Base-by-base conservation (phyloP, 1,139 yeast genomes). In the Hemisphaericaspora xylofermentans region DNA sequence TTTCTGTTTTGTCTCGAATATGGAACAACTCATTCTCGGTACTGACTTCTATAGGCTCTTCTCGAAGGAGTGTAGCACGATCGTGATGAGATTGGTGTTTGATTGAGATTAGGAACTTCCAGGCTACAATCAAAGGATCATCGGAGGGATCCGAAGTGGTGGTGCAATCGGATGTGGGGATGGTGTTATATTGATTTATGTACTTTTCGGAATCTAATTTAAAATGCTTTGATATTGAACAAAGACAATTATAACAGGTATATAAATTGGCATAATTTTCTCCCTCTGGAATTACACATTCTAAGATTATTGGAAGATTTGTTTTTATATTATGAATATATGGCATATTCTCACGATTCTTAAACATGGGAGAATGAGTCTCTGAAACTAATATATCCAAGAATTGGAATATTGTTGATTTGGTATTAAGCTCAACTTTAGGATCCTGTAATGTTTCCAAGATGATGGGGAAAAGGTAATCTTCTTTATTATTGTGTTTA, bases 401-500 rank as follows among this genome's bases (percentile, higher is more conserved):
- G 52, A 86, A 81, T 55, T 80, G 87, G 44, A 88, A 72, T 10
- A 85, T 72, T 48, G 85, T 85, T 31, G 87, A 68, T 44, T 87
- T 72, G 29, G 76, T 66, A 53, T 85, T 85, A 33, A 86, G 56
- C 48, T 82, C 84, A 5, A 68, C 57, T 16, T 52, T 50, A 5
- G 57, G 53, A 43, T 71, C 78, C 33, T 74, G 71, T n/a, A 88
- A 60, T n/a, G 81, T 79, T 44, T 84, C 91, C 21, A 85, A 56
- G 13, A 88, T 76, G 42, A 86, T 78, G 1, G 87, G 82, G 55
- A 82, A 82, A 45, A 88, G 66, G 56, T 85, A 89, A 52, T 86
- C 95, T 50, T 79, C 81, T 24, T 80, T 69, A 19, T 81, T 89
- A 34, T 67, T 54, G 51, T 84, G 71, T 48, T 76, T 74, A 45